These are phyloP conservation scores for Porodaedalea pini DNA, from an alignment of 1,284 basidiomycete genomes.

Conservation along the genomic window DNA sequence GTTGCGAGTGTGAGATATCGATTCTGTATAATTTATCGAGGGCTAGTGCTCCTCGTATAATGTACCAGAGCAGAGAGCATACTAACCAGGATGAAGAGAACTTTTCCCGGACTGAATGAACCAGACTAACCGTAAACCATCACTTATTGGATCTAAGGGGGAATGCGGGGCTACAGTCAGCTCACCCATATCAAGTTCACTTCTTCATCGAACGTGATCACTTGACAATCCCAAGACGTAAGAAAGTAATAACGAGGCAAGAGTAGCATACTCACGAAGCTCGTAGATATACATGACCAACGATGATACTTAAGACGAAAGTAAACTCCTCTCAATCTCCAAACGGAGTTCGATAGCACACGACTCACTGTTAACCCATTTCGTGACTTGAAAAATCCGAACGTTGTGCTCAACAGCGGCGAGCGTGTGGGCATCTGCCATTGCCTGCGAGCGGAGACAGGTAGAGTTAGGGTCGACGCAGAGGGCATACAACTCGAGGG, in stretches of 20 bases:
- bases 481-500: neutral
- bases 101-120: slow-evolving; percentile 1
- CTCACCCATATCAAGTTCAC: slow-evolving; percentile 10
- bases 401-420: neutral
- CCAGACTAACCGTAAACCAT: neutral
- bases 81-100: slow-evolving; percentile 12
- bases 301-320: neutral
- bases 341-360: neutral
- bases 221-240: neutral
- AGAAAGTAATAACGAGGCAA: neutral
- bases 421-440: neutral
- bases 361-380: slow-evolving; percentile 1
- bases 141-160: neutral
- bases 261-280: neutral
- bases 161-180: too few species aligned
- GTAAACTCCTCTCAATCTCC: neutral
- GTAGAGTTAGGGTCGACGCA: neutral
- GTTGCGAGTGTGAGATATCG: slow-evolving; percentile 12
- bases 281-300: slow-evolving; percentile 6
- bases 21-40: neutral
- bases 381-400: neutral
- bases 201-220: slow-evolving; percentile 8
- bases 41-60: neutral
- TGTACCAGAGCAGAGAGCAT: neutral
- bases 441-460: neutral